phyloP scores from a whole-genome alignment of 352 stramenopile species.

The Globisporangium irregulare region DNA sequence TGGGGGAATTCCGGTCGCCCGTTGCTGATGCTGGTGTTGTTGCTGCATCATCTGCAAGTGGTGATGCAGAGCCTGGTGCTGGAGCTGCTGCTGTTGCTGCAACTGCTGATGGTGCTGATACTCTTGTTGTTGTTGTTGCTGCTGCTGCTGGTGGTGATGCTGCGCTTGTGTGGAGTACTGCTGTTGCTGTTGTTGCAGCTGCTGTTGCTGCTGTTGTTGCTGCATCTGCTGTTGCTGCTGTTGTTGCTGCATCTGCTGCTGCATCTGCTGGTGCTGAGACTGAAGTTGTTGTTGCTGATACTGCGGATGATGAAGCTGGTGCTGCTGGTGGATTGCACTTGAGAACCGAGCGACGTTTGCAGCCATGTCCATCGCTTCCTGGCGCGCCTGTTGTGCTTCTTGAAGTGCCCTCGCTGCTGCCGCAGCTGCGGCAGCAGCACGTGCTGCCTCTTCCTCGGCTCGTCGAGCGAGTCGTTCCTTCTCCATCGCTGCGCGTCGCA shows the following conservation, averaged over 20 bases:
- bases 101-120: slow-evolving; percentile 46
- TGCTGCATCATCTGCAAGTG: slow-evolving; percentile 43
- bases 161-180: slow-evolving; percentile 29
- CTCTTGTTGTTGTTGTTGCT: slow-evolving; percentile 42
- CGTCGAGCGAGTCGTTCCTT: slow-evolving; percentile 62
- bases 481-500: slow-evolving; percentile 56
- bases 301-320: slow-evolving; percentile 25
- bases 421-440: slow-evolving; percentile 61
- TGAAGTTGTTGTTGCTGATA: slow-evolving; percentile 29
- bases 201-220: slow-evolving; percentile 32
- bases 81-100: slow-evolving; percentile 41
- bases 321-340: slow-evolving; percentile 67
- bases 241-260: slow-evolving; percentile 19
- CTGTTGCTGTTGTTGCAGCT: slow-evolving; percentile 33
- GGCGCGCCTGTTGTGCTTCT: slow-evolving; percentile 69
- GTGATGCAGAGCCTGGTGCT: slow-evolving; percentile 48
- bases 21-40: slow-evolving; percentile 45
- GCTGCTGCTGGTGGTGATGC: slow-evolving; percentile 38
- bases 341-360: slow-evolving; percentile 71
- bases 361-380: slow-evolving; percentile 84
- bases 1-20: slow-evolving; percentile 19
- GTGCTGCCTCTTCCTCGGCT: slow-evolving; percentile 78
- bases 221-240: slow-evolving; percentile 13
- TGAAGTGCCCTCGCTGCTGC: slow-evolving; percentile 71
- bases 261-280: slow-evolving; percentile 23